Base-by-base conservation (phyloP, 2,329 filamentous ascomycete genomes). In the Microdochium trichocladiopsis region DNA sequence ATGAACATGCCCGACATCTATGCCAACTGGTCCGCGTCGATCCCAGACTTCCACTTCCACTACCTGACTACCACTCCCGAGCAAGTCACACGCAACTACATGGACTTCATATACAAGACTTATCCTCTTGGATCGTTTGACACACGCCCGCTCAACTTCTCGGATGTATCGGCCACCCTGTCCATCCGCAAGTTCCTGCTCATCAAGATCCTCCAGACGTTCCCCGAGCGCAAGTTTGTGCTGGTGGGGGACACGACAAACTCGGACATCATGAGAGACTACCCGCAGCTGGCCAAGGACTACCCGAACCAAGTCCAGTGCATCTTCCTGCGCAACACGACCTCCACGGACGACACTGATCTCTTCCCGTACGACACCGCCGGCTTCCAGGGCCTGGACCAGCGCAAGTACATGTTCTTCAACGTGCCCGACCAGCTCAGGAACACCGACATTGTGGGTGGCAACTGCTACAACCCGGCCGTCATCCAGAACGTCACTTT, bases 61-160 rank as follows among this genome's bases (percentile, higher is more conserved):
- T 92, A 92, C 69, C 75, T 92, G 21, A 92, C 88, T 0, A 92
- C 88, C 0, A 90, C 87, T 0, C 88, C 88, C 0, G 88, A 91
- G 68, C 88, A 92, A 65, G 78, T 83, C 4, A 90, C 88, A 1
- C 76, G 87, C 43, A 86, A 84, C 58, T 92, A 92, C 70, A 90
- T 90, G 86, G 78, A 87, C 54, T 86, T 87, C 68, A 90, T 92
- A 66, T 91, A 87, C 74, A 80, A 82, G 61, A 89, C 79, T 6
- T 92, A 92, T 64, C 88, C 88, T 0, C 78, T 84, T 14, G 88
- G 88, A 45, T 87, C 83, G 43, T 90, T 90, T 64, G 88, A 92
- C 61, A 90, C 86, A 1, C 80, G 87, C 0, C 87, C 88, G 0
- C 77, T 92, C 21, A 91, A 92, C 73, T 90, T 92, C 71, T 86